Percentiles rank a stretch among this genome's conserved stretches.
Conservation (phyloP, 495 filamentous ascomycete genomes). For the Podospora appendiculata region DNA sequence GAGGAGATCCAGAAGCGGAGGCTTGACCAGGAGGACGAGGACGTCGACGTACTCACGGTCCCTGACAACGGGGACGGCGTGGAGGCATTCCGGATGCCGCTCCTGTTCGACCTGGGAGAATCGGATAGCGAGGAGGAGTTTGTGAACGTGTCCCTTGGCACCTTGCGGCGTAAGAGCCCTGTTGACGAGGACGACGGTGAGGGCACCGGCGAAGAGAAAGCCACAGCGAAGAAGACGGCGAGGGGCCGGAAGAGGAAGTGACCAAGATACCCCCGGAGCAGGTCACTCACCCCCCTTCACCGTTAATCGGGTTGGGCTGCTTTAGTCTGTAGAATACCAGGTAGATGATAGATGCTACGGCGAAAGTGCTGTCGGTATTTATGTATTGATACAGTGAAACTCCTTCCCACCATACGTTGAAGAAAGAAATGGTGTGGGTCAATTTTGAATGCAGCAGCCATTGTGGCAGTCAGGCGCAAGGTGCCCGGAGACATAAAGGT, state of each 20-base stretch:
- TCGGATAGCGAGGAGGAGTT: constrained; percentile 80
- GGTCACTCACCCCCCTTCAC: not conserved
- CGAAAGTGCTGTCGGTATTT: too few species aligned
- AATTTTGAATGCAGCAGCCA: too few species aligned
- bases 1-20: constrained; percentile 90
- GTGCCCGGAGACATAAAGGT: too few species aligned
- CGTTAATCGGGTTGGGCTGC: too few species aligned
- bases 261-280: constrained; percentile 1
- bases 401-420: too few species aligned
- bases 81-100: constrained; percentile 74
- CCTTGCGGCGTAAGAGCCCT: constrained; percentile 65
- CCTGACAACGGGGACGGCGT: constrained; percentile 55
- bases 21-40: constrained; percentile 76
- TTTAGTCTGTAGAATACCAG: too few species aligned
- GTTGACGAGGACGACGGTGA: constrained; percentile 39
- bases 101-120: constrained; percentile 72
- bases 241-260: constrained; percentile 15
- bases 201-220: constrained; percentile 23
- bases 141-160: constrained; percentile 74
- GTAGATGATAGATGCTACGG: too few species aligned
- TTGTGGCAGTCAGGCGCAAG: too few species aligned
- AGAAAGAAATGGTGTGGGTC: too few species aligned
- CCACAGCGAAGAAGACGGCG: constrained; percentile 22
- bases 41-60: constrained; percentile 76
- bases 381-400: too few species aligned